Base-by-base conservation (phyloP, 2,329 filamentous ascomycete species). In the Calonectria honghensis region DNA sequence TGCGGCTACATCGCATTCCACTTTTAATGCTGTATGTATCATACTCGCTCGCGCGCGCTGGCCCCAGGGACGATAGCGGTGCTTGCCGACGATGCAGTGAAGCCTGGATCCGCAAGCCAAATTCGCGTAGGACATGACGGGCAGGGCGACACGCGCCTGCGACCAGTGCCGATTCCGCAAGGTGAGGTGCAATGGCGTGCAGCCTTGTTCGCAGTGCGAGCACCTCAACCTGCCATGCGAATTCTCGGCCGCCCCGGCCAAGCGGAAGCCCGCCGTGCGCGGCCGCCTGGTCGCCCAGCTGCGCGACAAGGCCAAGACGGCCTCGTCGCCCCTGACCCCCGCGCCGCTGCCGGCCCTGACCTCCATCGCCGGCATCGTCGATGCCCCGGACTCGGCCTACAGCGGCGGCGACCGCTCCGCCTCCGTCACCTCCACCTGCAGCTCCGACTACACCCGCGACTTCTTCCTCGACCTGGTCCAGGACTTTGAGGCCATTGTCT, bases 121-220 rank as follows among this genome's bases (percentile, higher is more conserved):
- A 24, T 9, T 48, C 45, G 45, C 45, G 45, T 48, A 48, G 45
- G 45, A 48, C 63, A 75, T 75, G 73, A 66, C 73, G 41, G 45
- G 29, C 35, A 75, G 79, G 52, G 59, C 76, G 48, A 75, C 80
- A 51, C 81, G 80, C 57, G 85, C 85, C 70, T 86, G 85, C 76
- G 84, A 86, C 73, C 83, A 83, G 61, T 86, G 85, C 74, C 83
- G 85, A 48, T 77, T 85, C 67, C 83, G 85, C 66, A 86, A 86
- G 75, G 85, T 86, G 45, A 82, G 81, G 68, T 86, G 85, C 77
- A 85, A 82, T 61, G 83, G 82, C 71, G 72, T 74, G 27, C 76
- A 76, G 52, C 85, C 85, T 1, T 86, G 85, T 68, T 82, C 82
- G 0, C 84, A 85, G 64, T 86, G 85, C 73, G 79, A 80, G 5